Conservation (phyloP, 495 filamentous ascomycete genomes). For the Trichoderma orchidacearum region DNA sequence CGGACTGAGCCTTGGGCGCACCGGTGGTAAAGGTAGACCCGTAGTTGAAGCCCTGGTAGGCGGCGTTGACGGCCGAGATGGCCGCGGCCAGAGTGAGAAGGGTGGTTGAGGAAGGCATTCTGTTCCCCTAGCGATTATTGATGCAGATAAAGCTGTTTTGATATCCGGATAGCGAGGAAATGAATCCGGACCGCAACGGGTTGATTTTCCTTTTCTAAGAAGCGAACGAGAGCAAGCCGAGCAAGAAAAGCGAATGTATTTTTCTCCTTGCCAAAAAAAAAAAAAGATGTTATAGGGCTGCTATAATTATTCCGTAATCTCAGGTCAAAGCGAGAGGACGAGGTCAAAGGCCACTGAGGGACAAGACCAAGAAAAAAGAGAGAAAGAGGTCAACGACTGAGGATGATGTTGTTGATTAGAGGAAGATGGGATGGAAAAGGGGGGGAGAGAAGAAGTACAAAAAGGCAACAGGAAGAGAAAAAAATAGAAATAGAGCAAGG, state of each 20-base stretch:
- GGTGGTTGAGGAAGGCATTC: constrained; percentile 14
- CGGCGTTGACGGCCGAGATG: constrained; percentile 15
- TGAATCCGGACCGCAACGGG: not conserved
- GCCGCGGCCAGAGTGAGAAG: constrained; percentile 18
- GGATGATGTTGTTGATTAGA: not conserved
- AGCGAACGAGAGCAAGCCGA: not conserved
- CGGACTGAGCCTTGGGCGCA: constrained; percentile 43
- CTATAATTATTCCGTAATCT: not conserved
- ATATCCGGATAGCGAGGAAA: not conserved
- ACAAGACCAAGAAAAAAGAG: not conserved
- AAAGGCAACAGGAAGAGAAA: not conserved
- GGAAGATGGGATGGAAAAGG: not conserved
- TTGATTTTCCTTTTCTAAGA: no score
- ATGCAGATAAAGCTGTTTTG: not conserved
- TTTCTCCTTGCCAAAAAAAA: not conserved
- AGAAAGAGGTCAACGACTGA: not conserved
- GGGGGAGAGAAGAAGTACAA: not conserved
- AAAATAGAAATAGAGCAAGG: not conserved
- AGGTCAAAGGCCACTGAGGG: not conserved
- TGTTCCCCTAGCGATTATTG: constrained; percentile 4
- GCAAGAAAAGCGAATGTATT: not conserved
- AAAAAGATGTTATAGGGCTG: not conserved
- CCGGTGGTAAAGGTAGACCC: constrained; percentile 50
- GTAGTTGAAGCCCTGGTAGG: constrained; percentile 71
- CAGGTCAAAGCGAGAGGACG: not conserved